phyloP scores from a whole-genome alignment of 352 stramenopile species.

The Phytopythium cucurbitacearum region DNA sequence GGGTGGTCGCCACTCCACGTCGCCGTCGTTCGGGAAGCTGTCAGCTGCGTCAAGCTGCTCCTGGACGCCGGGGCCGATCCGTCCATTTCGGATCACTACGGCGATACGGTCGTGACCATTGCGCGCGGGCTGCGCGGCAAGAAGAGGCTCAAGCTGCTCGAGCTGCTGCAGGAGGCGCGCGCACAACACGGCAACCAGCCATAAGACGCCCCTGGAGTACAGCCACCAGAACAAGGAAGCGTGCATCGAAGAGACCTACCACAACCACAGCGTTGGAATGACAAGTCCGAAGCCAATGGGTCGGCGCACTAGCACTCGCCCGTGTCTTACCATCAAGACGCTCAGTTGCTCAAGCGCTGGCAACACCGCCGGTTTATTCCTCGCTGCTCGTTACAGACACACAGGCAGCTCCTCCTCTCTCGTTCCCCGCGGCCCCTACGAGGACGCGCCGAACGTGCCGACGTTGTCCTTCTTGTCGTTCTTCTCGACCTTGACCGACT shows the following conservation, averaged over 20 bases:
- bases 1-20: constrained; percentile 70
- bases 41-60: constrained; percentile 45
- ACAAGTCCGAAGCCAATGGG: no score
- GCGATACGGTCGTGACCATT: constrained; percentile 43
- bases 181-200: no score
- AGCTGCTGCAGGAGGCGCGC: constrained; percentile 18
- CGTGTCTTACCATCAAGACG: no score
- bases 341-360: no score
- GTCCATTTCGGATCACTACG: constrained; percentile 44
- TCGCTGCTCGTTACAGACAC: no score
- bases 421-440: constrained; percentile 22
- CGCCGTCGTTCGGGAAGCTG: constrained; percentile 40
- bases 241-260: no score
- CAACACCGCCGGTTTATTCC: no score
- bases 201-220: no score
- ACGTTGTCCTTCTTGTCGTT: constrained; percentile 91
- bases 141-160: constrained; percentile 35
- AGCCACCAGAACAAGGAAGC: no score
- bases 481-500: constrained; percentile 90
- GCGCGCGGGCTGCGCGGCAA: constrained; percentile 32
- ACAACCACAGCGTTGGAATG: no score
- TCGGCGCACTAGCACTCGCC: no score
- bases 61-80: constrained; percentile 32
- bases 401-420: no score
- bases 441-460: constrained; percentile 79